Evolutionary conservation across 129 eudicot species (phyloP).

Genomic region (Glebionis coronaria): DNA sequence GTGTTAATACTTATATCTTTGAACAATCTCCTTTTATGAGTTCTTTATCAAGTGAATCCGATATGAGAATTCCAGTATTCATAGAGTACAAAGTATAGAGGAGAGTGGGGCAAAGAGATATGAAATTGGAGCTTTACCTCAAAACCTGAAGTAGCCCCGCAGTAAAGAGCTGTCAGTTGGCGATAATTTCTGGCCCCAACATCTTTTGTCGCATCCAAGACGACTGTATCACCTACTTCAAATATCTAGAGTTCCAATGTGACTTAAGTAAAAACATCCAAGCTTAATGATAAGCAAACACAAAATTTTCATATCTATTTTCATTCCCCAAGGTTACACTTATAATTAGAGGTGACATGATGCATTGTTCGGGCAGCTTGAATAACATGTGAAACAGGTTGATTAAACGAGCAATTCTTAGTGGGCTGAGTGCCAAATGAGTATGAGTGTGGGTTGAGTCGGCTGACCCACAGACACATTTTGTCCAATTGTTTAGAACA

Average conservation of each 20-base stretch:
- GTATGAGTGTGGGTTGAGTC: not conserved
- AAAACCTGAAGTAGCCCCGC: slow-evolving; percentile 77
- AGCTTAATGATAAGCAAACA: slow-evolving; percentile 4
- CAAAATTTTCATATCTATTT: not conserved
- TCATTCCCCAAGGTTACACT: not conserved
- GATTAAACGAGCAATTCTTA: not conserved
- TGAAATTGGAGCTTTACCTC: slow-evolving; percentile 21
- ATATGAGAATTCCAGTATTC: not conserved
- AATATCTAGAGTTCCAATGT: slow-evolving; percentile 48
- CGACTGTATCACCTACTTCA: slow-evolving; percentile 86
- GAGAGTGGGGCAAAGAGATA: slow-evolving; percentile 10
- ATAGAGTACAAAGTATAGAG: not conserved
- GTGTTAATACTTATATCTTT: not conserved
- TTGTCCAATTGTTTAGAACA: not conserved
- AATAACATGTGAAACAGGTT: not conserved
- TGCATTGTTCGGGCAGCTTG: not conserved
- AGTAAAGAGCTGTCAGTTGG: slow-evolving; percentile 79
- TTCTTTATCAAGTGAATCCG: slow-evolving; percentile 10
- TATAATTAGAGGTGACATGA: not conserved
- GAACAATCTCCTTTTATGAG: not conserved
- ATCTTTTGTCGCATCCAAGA: slow-evolving; percentile 62
- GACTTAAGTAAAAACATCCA: slow-evolving; percentile 1
- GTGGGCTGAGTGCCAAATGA: not conserved
- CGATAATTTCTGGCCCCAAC: slow-evolving; percentile 80
- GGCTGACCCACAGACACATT: not conserved